phyloP scores from a whole-genome alignment of 192 early-diverging fungal genomes.

The Paraglomus brasilianum region DNA sequence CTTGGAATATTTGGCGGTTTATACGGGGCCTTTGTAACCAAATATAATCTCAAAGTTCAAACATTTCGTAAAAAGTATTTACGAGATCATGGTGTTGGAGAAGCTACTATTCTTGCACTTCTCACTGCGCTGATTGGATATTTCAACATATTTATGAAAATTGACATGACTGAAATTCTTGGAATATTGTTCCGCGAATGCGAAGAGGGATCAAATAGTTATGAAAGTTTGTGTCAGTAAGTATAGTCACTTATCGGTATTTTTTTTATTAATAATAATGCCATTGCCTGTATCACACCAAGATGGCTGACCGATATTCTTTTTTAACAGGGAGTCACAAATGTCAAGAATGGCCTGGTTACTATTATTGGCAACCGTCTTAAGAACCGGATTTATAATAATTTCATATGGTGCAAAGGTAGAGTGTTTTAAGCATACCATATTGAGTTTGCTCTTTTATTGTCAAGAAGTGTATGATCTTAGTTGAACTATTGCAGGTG shows the following conservation, averaged over 20 bases:
- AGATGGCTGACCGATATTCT: conserved; percentile 28
- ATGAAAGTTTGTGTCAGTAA: conserved; percentile 62
- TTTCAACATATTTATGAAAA: conserved; percentile 71
- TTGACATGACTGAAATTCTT: conserved; percentile 86
- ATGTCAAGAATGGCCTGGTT: conserved; percentile 43
- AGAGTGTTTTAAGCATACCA: neutral
- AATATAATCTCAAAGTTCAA: conserved; percentile 67
- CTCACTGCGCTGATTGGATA: conserved; percentile 67
- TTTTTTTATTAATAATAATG: neutral
- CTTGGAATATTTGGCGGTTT: conserved; percentile 83
- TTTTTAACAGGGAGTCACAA: conserved; percentile 28
- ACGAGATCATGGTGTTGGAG: conserved; percentile 61
- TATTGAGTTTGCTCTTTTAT: neutral
- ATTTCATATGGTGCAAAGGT: conserved; percentile 56
- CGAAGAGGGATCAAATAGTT: conserved; percentile 54
- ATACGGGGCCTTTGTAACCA: conserved; percentile 76
- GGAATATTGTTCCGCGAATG: conserved; percentile 74
- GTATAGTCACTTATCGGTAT: conserved; percentile 2
- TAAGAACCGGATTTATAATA: conserved; percentile 55
- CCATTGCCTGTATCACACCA: conserved; percentile 26
- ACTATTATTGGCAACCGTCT: conserved; percentile 53
- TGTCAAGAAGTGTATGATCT: neutral
- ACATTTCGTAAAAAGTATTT: conserved; percentile 70
- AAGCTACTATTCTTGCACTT: conserved; percentile 63
- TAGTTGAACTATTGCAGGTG: conserved; percentile 49